Base-by-base conservation (phyloP, 1,139 yeast genomes). In the Eremothecium coryli region DNA sequence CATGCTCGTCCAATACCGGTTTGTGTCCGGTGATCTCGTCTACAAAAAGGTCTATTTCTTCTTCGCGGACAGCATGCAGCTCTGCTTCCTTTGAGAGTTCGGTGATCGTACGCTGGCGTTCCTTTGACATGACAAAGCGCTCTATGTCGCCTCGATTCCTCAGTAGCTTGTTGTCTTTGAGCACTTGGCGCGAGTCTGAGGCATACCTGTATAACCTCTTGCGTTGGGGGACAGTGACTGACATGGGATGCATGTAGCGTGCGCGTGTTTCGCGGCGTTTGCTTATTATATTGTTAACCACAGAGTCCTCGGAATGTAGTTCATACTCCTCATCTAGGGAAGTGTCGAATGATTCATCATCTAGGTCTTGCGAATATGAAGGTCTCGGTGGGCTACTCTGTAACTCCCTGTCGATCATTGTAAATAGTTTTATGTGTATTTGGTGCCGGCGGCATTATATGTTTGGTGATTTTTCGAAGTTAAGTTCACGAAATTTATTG, bases 101-200 rank as follows among this genome's bases (percentile, higher is more conserved):
- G 12, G 39, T 37, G 23, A 39, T 31, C 30, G 50, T 50, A 18
- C 36, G 37, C 17, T 24, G 33, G 11, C 40, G 38, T 29, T 50
- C 53, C 9, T 44, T 38, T 8, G 36, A 32, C 50, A 50, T 44
- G 5, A 52, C 43, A 26, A 48, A 49, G 10, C 40, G 35, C 31
- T 49, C 54, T 54, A 52, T 49, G 4, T 55, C 56, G 20, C 53
- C 54, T 17, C 57, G 42, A 25, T 25, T 35, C n/a, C 34, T 24
- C 18, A 40, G n/a, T 6, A 34, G 34, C 29, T 35, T 37, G 31
- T 30, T 32, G 26, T 42, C 39, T 14, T 39, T 31, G 26, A 35
- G 40, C 24, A 29, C 37, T 37, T 29, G 31, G 23, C 34, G 36
- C 16, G 18, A 18, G 10, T 35, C 41, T 31, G 23, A 29, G 24